These are phyloP conservation scores for Taxillus chinensis DNA, from an alignment of 164 flowering plant species.

Conservation along the genomic window DNA sequence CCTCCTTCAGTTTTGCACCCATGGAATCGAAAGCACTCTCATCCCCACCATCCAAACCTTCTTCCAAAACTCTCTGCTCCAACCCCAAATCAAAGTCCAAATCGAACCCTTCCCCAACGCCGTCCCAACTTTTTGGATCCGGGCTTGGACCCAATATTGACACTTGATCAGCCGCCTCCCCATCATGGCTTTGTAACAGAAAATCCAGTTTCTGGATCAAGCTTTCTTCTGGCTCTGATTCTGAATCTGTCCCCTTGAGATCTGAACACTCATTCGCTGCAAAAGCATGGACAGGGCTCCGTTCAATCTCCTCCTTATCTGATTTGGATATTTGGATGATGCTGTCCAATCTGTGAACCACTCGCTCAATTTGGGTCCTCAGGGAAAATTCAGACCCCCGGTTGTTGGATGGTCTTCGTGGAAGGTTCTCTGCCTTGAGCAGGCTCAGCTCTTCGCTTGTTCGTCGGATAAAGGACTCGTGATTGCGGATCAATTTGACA, in stretches of 20 bases:
- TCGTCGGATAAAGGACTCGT: slow-evolving; percentile 39
- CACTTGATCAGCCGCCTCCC: slow-evolving; percentile 16
- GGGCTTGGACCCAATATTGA: slow-evolving; percentile 13
- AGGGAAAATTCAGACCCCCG: background rate
- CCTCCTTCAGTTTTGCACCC: slow-evolving; percentile 23
- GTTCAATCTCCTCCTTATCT: too few relatives aligned
- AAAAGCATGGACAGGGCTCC: too few relatives aligned
- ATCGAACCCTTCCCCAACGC: too few relatives aligned
- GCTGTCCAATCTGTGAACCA: slow-evolving; percentile 29
- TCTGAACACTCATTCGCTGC: too few relatives aligned
- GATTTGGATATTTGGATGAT: slow-evolving; percentile 6
- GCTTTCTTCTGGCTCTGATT: slow-evolving; percentile 12
- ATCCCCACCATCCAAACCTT: slow-evolving; percentile 19
- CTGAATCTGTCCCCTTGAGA: too few relatives aligned
- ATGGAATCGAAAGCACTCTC: slow-evolving; percentile 19
- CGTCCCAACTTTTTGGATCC: slow-evolving; percentile 7
- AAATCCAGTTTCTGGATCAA: slow-evolving; percentile 21
- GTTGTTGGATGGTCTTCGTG: too few relatives aligned
- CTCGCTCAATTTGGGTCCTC: slow-evolving; percentile 25
- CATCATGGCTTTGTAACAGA: slow-evolving; percentile 12
- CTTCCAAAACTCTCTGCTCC: background rate
- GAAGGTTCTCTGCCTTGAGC: slow-evolving; percentile 16
- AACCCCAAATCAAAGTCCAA: too few relatives aligned
- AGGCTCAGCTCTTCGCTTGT: slow-evolving; percentile 35
- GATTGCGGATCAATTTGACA: slow-evolving; percentile 41